Evolutionary conservation across 768 basidiomycete species (phyloP), one percentile per base, ranked within the genome.

Genomic region (Mycena vitilis): DNA sequence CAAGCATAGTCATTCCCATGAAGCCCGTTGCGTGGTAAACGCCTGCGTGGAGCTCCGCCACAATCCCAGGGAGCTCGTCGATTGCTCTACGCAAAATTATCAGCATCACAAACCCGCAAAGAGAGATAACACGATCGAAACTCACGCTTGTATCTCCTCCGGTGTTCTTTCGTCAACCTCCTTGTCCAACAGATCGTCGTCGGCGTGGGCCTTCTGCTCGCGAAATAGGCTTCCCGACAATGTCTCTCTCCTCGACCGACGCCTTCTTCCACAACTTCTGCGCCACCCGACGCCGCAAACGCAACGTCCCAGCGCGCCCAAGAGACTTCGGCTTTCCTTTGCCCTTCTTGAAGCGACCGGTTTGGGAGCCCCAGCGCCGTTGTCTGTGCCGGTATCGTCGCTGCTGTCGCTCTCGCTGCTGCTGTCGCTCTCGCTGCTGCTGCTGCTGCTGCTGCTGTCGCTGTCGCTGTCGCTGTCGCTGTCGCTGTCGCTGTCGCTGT

Each of bases 41-140:
- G 1, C 55, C 44, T 5, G 52, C 63, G 25, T 65, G 63, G 47
- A 65, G 38, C 22, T 65, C 63, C 9, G 6, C 38, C 0, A 65
- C 5, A 4, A 65, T 51, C 4, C 20, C 55, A 0, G 44, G 30
- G 0, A 65, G 7, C 55, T 65, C 42, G 22, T 65, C 47, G 8
- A 57, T 23, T 25, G 47, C 63, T 15, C 55, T 65, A 55, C 18
- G 37, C 8, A 5, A 58, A 38, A 18, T 18, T 8, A 52, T 30
- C 9, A 30, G 25, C n/a, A n/a, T n/a, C n/a, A n/a, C n/a, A n/a
- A n/a, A n/a, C n/a, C n/a, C n/a, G n/a, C n/a, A n/a, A n/a, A n/a
- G n/a, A n/a, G n/a, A n/a, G n/a, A n/a, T n/a, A 52, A 12, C 30
- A 13, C 15, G 25, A 6, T 5, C 6, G 11, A 36, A 4, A 49